Percentiles rank a stretch among this genome's conserved stretches.
These are phyloP conservation scores for Trichoderma gracile DNA, from an alignment of 2,329 filamentous ascomycete genomes.

Conservation along the genomic window DNA sequence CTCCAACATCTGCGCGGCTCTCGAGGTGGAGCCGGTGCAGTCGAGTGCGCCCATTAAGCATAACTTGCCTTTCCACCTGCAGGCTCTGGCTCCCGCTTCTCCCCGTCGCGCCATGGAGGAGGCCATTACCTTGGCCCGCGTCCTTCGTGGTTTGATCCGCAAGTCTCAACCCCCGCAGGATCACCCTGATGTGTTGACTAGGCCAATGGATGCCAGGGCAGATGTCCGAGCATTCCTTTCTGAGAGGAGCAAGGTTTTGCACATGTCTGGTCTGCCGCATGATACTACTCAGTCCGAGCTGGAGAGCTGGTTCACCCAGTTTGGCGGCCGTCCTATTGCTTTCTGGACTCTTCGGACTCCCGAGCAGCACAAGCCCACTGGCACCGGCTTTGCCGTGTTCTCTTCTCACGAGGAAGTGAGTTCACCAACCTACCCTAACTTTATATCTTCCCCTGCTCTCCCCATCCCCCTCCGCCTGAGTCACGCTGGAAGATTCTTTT, in stretches of 20 bases:
- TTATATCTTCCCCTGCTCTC: background rate
- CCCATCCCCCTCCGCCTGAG: background rate
- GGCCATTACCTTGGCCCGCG: slow-evolving; percentile 88
- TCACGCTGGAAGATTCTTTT: background rate
- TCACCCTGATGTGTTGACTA: slow-evolving; percentile 89
- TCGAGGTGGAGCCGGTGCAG: slow-evolving; percentile 97
- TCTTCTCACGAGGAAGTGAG: slow-evolving; percentile 98
- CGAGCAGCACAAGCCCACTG: slow-evolving; percentile 99
- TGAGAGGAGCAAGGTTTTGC: slow-evolving; percentile 95
- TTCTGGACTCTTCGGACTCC: slow-evolving; percentile 98
- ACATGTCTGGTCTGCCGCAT: slow-evolving; percentile 95
- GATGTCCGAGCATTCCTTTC: slow-evolving; percentile 95
- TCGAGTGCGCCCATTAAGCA: slow-evolving; percentile 98
- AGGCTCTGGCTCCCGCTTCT: slow-evolving; percentile 91
- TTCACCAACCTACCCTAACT: slow-evolving; percentile 28
- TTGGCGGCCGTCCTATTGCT: slow-evolving; percentile 93
- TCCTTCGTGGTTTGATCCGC: slow-evolving; percentile 86
- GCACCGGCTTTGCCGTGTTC: slow-evolving; percentile 96
- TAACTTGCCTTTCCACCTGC: slow-evolving; percentile 95
- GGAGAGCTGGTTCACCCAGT: slow-evolving; percentile 99
- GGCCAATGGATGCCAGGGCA: slow-evolving; percentile 94
- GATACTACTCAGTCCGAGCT: slow-evolving; percentile 98
- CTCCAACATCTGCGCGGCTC: slow-evolving; percentile 94
- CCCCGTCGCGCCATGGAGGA: slow-evolving; percentile 97
- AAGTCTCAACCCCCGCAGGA: slow-evolving; percentile 95